Conservation (phyloP, 179 eudicot species). For the Corrigiola litoralis region DNA sequence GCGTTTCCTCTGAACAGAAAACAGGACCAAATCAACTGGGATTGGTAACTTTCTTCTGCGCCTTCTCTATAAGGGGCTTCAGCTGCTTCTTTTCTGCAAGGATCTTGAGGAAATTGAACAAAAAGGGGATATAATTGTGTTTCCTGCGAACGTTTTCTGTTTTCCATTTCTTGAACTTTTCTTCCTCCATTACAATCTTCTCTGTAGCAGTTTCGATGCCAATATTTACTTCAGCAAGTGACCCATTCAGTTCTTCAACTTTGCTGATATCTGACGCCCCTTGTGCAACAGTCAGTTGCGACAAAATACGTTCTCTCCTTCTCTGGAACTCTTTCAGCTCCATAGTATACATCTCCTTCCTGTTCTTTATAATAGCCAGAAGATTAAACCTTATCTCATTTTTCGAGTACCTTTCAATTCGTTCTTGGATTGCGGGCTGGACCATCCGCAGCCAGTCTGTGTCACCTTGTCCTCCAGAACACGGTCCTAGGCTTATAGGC, state of each 20-base stretch:
- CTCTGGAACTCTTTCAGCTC: slow-evolving; percentile 91
- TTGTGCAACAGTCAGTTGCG: slow-evolving; percentile 62
- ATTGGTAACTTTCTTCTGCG: slow-evolving; percentile 71
- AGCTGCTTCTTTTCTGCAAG: slow-evolving; percentile 97
- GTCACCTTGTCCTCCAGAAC: slow-evolving; percentile 77
- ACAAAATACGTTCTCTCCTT: slow-evolving; percentile 72
- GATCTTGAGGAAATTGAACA: slow-evolving; percentile 90
- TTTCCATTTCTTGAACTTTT: slow-evolving; percentile 93
- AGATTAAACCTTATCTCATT: slow-evolving; percentile 90
- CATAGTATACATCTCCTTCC: slow-evolving; percentile 80
- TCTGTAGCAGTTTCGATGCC: slow-evolving; percentile 88
- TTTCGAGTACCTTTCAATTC: slow-evolving; percentile 78
- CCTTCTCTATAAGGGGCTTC: slow-evolving; percentile 92
- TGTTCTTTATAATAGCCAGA: slow-evolving; percentile 80
- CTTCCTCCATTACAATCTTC: slow-evolving; percentile 94
- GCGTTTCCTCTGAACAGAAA: background rate
- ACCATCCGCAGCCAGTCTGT: slow-evolving; percentile 74
- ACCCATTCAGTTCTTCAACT: slow-evolving; percentile 52
- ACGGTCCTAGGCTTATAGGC: slow-evolving; percentile 88
- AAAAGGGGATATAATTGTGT: slow-evolving; percentile 88
- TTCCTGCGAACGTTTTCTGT: slow-evolving; percentile 86
- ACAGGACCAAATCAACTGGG: slow-evolving; percentile 18
- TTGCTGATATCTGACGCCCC: slow-evolving; percentile 48
- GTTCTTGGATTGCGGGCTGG: slow-evolving; percentile 84
- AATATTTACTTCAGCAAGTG: slow-evolving; percentile 66